Conservation (phyloP, 257 asterid species). For the Ajuga chamaepitys region DNA sequence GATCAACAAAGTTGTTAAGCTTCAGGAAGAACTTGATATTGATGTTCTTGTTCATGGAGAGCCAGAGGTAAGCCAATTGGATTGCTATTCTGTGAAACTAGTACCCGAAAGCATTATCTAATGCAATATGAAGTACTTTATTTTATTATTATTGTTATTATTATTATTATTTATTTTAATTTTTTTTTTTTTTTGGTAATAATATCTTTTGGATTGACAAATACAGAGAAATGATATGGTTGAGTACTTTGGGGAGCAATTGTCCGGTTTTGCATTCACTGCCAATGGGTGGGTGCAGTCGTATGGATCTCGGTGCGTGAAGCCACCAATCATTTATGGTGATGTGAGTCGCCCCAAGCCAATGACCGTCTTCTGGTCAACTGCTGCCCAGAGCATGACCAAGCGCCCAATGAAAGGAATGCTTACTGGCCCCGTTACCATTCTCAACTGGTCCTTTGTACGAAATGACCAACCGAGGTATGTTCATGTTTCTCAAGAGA, state of each 20-base stretch:
- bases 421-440: conserved; percentile 99
- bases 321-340: conserved; percentile 98
- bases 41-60: conserved; percentile 99
- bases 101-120: background rate
- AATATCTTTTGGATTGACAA: background rate
- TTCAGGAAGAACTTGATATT: conserved; percentile 97
- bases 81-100: background rate
- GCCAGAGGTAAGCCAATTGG: conserved; percentile 70
- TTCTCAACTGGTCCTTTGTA: conserved; percentile 97
- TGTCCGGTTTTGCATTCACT: conserved; percentile 93
- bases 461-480: conserved; percentile 97
- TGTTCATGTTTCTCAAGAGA: background rate
- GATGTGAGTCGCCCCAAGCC: conserved; percentile 98
- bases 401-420: conserved; percentile 99
- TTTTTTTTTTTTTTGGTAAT: no score
- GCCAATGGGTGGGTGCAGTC: conserved; percentile 99
- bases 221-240: conserved; percentile 96
- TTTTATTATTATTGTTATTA: background rate
- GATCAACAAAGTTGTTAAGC: conserved; percentile 87
- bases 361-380: conserved; percentile 98
- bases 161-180: no score
- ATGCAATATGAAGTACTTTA: background rate
- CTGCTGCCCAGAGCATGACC: conserved; percentile 96
- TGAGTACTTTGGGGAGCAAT: conserved; percentile 98
- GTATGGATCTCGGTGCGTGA: conserved; percentile 96